These are phyloP conservation scores for Lantana camara DNA, from an alignment of 257 asterid genomes.

Conservation along the genomic window DNA sequence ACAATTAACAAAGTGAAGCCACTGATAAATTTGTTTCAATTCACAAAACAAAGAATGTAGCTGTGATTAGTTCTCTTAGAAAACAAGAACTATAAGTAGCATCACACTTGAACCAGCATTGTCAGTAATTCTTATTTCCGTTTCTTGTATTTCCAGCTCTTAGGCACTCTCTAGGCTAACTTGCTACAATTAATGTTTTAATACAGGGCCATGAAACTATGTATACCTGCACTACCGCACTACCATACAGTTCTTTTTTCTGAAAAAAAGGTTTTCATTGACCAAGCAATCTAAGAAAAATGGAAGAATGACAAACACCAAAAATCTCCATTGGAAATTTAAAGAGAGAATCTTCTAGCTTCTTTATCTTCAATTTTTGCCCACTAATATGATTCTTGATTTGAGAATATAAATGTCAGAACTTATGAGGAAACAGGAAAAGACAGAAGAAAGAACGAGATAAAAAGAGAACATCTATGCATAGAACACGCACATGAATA, in stretches of 20 bases:
- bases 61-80: slow-evolving; percentile 1
- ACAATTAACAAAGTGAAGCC: slow-evolving; percentile 10
- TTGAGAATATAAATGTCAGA: not conserved
- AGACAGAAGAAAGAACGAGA: not conserved
- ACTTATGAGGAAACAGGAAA: slow-evolving; percentile 17
- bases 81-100: slow-evolving; percentile 13
- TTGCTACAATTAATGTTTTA: not conserved
- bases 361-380: not conserved
- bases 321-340: too few species aligned
- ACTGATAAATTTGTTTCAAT: not conserved
- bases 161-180: not conserved
- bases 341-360: too few species aligned
- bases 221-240: not conserved
- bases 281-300: too few species aligned
- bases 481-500: not conserved
- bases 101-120: slow-evolving; percentile 15
- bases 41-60: slow-evolving; percentile 1
- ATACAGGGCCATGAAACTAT: not conserved
- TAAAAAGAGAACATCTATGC: not conserved
- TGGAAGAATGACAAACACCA: too few species aligned
- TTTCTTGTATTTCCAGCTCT: not conserved
- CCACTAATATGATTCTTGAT: not conserved
- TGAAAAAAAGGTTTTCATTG: too few species aligned
- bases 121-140: not conserved
- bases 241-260: too few species aligned